A percentile compares a stretch with the other conserved stretches of the same genome.
phyloP scores from a whole-genome alignment of 768 basidiomycete species.

The Collybia nuda region DNA sequence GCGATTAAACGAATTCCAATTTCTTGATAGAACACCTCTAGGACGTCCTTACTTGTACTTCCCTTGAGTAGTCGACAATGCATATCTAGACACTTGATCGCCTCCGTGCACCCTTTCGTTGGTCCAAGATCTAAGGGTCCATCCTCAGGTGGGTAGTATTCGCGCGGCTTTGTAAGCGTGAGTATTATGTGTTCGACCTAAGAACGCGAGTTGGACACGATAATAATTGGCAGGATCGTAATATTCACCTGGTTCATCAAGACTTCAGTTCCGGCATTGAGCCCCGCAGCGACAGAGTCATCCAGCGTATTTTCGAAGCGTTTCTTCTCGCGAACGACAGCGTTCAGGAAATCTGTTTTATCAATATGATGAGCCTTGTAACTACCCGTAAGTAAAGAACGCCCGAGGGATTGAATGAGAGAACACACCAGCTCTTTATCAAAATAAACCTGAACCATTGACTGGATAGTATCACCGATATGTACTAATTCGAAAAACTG shows the following conservation, averaged over 20 bases:
- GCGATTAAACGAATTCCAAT: slow-evolving; percentile 87
- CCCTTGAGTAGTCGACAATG: slow-evolving; percentile 92
- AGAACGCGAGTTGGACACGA: no score
- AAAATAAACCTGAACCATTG: slow-evolving; percentile 97
- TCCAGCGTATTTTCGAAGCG: slow-evolving; percentile 90
- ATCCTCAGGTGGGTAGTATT: slow-evolving; percentile 89
- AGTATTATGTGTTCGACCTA: slow-evolving; percentile 93
- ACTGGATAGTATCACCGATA: slow-evolving; percentile 95
- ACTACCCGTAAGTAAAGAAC: neutral
- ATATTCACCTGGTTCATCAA: slow-evolving; percentile 84
- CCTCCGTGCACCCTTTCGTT: slow-evolving; percentile 85
- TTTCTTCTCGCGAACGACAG: slow-evolving; percentile 95
- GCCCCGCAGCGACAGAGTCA: slow-evolving; percentile 88
- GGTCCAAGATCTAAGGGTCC: slow-evolving; percentile 78
- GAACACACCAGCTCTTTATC: slow-evolving; percentile 86
- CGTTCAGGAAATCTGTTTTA: slow-evolving; percentile 89
- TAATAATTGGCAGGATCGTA: neutral
- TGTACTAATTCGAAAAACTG: slow-evolving; percentile 99
- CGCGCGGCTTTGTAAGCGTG: slow-evolving; percentile 77
- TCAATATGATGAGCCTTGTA: slow-evolving; percentile 83
- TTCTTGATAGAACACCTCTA: slow-evolving; percentile 98
- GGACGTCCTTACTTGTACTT: slow-evolving; percentile 91
- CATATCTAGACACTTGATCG: slow-evolving; percentile 83
- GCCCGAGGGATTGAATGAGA: neutral
- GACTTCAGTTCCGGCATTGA: slow-evolving; percentile 95